Evolutionary conservation across 306 rosid species (phyloP).

Genomic region (Trifolium dubium): DNA sequence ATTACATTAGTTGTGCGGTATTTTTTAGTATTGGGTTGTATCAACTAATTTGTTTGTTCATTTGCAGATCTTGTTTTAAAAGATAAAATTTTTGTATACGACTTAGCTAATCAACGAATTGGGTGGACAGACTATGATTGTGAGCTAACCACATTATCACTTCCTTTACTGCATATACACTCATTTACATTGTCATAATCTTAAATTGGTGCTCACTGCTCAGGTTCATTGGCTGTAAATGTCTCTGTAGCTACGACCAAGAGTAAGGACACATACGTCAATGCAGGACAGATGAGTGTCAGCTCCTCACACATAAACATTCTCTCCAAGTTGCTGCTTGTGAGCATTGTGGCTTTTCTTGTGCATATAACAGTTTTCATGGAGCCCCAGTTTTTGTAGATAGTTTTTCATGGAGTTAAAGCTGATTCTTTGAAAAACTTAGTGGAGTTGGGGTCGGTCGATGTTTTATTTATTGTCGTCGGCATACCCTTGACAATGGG

Average conservation of each 20-base stretch:
- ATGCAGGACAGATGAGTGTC: constrained; percentile 63
- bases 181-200: constrained; percentile 26
- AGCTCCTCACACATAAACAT: constrained; percentile 58
- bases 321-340: constrained; percentile 54
- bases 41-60: constrained; percentile 30
- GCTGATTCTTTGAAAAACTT: constrained; percentile 45
- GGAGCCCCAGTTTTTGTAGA: constrained; percentile 52
- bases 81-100: constrained; percentile 93
- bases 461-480: constrained; percentile 54
- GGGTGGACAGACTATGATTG: constrained; percentile 95
- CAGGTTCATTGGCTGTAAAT: constrained; percentile 88
- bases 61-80: constrained; percentile 88
- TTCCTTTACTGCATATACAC: constrained; percentile 17
- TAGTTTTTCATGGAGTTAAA: constrained; percentile 37
- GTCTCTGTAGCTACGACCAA: constrained; percentile 77
- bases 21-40: constrained; percentile 22
- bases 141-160: constrained; percentile 52
- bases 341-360: constrained; percentile 53
- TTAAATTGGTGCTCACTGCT: constrained; percentile 46
- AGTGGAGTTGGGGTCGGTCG: constrained; percentile 41
- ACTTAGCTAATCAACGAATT: constrained; percentile 71
- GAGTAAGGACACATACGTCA: constrained; percentile 73
- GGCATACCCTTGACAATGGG: constrained; percentile 40
- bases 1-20: not conserved
- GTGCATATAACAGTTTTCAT: constrained; percentile 52